Conservation (phyloP, 495 filamentous ascomycete species). For the Penicillium silybi region DNA sequence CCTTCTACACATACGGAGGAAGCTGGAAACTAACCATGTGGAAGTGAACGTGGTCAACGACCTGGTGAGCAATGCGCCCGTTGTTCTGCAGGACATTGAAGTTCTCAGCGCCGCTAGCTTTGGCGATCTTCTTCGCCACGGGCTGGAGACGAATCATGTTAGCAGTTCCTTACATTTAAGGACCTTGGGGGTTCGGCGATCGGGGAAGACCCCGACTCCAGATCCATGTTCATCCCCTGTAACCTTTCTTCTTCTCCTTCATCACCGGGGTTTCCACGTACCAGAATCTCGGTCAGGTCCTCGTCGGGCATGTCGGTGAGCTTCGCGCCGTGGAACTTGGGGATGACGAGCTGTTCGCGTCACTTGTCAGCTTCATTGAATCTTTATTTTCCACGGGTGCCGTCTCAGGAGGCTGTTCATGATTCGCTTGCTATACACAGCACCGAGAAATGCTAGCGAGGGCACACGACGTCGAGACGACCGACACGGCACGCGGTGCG, state of each 20-base stretch:
- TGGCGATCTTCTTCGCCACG: conserved; percentile 80
- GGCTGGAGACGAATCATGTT: conserved; percentile 47
- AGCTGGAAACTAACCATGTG: conserved; percentile 65
- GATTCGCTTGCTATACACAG: background rate
- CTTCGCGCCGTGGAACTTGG: conserved; percentile 91
- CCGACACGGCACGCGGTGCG: conserved; percentile 11
- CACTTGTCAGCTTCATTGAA: conserved; percentile 2
- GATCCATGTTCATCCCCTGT: background rate
- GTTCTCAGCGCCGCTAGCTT: conserved; percentile 68
- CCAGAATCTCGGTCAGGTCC: conserved; percentile 74
- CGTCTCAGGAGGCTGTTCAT: background rate
- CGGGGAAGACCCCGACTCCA: background rate
- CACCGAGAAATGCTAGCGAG: background rate
- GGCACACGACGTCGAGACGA: background rate
- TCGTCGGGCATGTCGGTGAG: conserved; percentile 93
- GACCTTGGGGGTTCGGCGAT: conserved; percentile 20
- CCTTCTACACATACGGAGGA: background rate
- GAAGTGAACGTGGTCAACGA: conserved; percentile 93
- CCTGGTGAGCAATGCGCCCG: conserved; percentile 86
- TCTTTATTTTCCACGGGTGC: background rate
- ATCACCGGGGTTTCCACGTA: conserved; percentile 34
- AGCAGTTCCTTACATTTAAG: conserved; percentile 3
- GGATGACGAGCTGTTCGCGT: conserved; percentile 77
- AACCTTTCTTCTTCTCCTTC: background rate
- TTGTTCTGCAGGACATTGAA: conserved; percentile 99